Conservation (phyloP, 2,329 filamentous ascomycete species). For the Monilinia polystroma region DNA sequence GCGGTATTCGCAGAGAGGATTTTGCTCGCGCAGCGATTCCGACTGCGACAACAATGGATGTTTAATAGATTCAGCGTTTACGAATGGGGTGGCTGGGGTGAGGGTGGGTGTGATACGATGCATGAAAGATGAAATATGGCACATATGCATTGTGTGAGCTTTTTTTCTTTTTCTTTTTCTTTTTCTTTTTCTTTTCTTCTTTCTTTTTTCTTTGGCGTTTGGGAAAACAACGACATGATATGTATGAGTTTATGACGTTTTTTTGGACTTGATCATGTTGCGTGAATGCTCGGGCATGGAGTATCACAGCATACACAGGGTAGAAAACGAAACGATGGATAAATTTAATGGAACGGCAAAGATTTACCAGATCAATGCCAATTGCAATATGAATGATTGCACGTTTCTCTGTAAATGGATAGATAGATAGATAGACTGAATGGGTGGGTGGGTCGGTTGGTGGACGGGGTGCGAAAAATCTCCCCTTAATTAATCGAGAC, state of each 20-base stretch:
- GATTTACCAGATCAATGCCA: too few species aligned
- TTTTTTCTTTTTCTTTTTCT: background rate
- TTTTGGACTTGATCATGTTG: background rate
- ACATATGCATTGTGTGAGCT: background rate
- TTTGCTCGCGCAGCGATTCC: conserved; percentile 27
- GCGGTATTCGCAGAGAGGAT: conserved; percentile 46
- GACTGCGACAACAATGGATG: background rate
- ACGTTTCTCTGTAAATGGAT: too few species aligned
- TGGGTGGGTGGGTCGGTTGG: too few species aligned
- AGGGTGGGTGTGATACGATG: background rate
- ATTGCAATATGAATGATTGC: too few species aligned
- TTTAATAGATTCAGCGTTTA: background rate
- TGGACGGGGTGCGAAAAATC: too few species aligned
- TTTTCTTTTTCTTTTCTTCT: too few species aligned
- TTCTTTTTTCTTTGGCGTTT: background rate
- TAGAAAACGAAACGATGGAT: background rate
- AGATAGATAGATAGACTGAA: too few species aligned
- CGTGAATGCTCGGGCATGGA: background rate
- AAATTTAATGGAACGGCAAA: background rate
- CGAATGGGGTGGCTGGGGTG: background rate
- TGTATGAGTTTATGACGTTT: background rate
- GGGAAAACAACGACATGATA: background rate
- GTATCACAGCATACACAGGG: background rate
- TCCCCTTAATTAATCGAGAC: too few species aligned
- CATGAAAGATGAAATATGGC: conserved; percentile 1